Base-by-base conservation (phyloP, 176 grass and related monocot species). In the Typha latifolia region DNA sequence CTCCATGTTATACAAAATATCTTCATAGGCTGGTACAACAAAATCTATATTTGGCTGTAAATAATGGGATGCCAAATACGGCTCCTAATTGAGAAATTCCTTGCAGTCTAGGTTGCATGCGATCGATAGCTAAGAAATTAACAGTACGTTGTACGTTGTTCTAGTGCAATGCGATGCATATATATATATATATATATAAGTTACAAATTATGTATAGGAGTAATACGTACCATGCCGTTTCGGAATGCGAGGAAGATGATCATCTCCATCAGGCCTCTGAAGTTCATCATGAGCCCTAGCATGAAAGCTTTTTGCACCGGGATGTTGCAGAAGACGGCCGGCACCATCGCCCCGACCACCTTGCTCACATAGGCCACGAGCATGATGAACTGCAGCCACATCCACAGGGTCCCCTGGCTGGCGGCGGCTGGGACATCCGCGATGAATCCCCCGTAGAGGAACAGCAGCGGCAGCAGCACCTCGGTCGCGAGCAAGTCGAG, bases 271-370 rank as follows among this genome's bases (percentile, higher is more conserved):
- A 83, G 21, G 16, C 74, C 81, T 63, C 55, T 72, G 5, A 73
- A 83, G 63, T 72, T 73, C 69, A 78, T 59, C 21, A 73, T 69
- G 48, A 83, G 74, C 12, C 81, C 74, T 43, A 83, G 61, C 5
- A 83, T 32, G 13, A 47, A 12, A 13, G 48, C 69, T 0, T 73
- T 73, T 16, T 68, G 64, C 12, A 63, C 8, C 21, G 74, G 19
- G 9, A 64, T 47, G 1, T 67, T 29, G 18, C 19, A 69, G 76
- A 66, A 83, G 0, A 37, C 4, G 49, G 63, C 73, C 1, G 74
- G 27, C 12, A 67, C 3, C 16, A 62, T 34, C 22, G 53, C 16
- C 19, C 32, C 26, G 23, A 63, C 34, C 14, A 66, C 1, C 74
- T 72, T 83, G 12, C 26, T 43, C 16, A 69, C 37, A 47, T 37